These are phyloP conservation scores for Phialophora tarda DNA, from an alignment of 2,329 filamentous ascomycete species.

Conservation along the genomic window DNA sequence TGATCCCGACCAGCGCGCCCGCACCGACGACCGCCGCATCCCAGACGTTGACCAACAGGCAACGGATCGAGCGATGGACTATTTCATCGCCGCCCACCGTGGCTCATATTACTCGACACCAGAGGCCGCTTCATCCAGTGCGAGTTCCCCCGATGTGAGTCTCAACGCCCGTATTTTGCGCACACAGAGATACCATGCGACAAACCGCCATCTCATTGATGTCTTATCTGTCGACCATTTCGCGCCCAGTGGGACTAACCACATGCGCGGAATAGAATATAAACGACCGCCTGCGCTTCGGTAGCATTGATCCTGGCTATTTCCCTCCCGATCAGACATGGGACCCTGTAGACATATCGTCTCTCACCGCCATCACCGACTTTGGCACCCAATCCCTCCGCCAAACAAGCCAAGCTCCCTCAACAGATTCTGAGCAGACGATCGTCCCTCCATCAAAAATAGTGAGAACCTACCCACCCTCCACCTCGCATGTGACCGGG, in stretches of 20 bases:
- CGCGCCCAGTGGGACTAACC: background rate
- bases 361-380: conserved; percentile 3
- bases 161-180: background rate
- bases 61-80: conserved; percentile 5
- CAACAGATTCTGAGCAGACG: conserved; percentile 12
- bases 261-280: conserved; percentile 4
- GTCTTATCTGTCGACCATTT: background rate
- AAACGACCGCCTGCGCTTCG: conserved; percentile 10
- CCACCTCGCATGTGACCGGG: background rate
- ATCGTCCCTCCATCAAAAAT: conserved; percentile 19
- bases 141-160: conserved; percentile 22
- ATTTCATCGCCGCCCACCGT: conserved; percentile 7
- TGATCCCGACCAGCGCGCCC: background rate
- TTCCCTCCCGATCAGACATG: conserved; percentile 10
- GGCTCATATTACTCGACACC: conserved; percentile 12
- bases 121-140: conserved; percentile 13
- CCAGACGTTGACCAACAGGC: background rate
- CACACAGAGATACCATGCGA: too few relatives aligned
- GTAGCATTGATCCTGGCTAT: background rate
- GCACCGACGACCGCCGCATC: background rate
- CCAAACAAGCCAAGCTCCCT: background rate
- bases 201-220: background rate
- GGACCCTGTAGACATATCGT: conserved; percentile 11
- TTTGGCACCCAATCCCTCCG: background rate
- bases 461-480: conserved; percentile 2